These are phyloP conservation scores for Euphorbia pulcherrima DNA, from an alignment of 345 rosid species.

Conservation along the genomic window DNA sequence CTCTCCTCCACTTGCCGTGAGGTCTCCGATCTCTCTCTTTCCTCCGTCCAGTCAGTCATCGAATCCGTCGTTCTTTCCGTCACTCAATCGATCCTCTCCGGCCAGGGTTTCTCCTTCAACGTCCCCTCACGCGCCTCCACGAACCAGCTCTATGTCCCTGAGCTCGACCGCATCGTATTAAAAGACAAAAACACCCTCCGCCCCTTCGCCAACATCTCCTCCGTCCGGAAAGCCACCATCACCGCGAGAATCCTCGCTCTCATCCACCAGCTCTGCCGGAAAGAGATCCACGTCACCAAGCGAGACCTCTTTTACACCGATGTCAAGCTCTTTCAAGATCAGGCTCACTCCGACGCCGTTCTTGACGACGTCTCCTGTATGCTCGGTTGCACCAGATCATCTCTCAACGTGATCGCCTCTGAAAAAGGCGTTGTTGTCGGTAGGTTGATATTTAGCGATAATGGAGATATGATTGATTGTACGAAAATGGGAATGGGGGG, in stretches of 20 bases:
- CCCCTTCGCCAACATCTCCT: conserved; percentile 70
- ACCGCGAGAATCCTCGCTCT: conserved; percentile 83
- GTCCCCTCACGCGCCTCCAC: conserved; percentile 94
- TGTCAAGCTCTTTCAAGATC: conserved; percentile 98
- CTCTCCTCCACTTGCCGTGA: conserved; percentile 74
- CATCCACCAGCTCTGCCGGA: conserved; percentile 81
- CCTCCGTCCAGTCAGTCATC: conserved; percentile 73
- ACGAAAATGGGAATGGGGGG: conserved; percentile 99
- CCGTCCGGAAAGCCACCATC: conserved; percentile 85
- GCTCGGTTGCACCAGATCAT: conserved; percentile 85
- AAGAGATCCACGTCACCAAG: conserved; percentile 88
- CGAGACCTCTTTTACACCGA: conserved; percentile 98
- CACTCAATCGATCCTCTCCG: conserved; percentile 75
- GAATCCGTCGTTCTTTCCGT: conserved; percentile 65
- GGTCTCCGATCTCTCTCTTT: conserved; percentile 76
- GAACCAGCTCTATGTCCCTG: conserved; percentile 94
- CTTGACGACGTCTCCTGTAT: conserved; percentile 92
- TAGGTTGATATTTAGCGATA: conserved; percentile 85
- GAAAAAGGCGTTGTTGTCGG: conserved; percentile 98
- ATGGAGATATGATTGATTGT: conserved; percentile 95
- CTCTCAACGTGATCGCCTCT: conserved; percentile 85
- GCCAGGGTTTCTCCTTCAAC: conserved; percentile 78
- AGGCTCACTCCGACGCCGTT: conserved; percentile 81
- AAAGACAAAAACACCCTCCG: conserved; percentile 93
- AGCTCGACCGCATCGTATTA: conserved; percentile 95